Conservation (phyloP, 257 asterid species). For the Henckelia pumila region DNA sequence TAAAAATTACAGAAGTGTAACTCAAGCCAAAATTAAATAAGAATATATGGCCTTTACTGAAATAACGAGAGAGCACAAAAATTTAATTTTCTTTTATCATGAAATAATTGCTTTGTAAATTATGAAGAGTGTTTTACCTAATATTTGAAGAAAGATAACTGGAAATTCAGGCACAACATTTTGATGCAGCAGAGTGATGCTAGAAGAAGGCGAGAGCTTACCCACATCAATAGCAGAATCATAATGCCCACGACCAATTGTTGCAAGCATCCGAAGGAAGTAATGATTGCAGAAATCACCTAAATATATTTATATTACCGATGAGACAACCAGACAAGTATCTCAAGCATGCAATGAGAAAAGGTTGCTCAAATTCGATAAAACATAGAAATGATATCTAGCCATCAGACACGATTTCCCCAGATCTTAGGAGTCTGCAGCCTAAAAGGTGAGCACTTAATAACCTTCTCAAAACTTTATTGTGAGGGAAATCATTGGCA, state of each 20-base stretch:
- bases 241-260: slow-evolving; percentile 64
- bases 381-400: slow-evolving; percentile 14
- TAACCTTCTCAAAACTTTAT: slow-evolving; percentile 17
- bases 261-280: slow-evolving; percentile 86
- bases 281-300: slow-evolving; percentile 89
- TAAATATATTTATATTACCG: slow-evolving; percentile 24
- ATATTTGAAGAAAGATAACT: slow-evolving; percentile 10
- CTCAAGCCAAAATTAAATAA: neutral
- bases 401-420: slow-evolving; percentile 17
- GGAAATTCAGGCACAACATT: slow-evolving; percentile 14
- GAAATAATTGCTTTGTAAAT: slow-evolving; percentile 10
- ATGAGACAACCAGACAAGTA: slow-evolving; percentile 13
- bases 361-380: slow-evolving; percentile 5
- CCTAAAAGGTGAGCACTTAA: slow-evolving; percentile 9
- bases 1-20: neutral
- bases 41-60: neutral
- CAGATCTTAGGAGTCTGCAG: slow-evolving; percentile 17
- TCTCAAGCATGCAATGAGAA: slow-evolving; percentile 19
- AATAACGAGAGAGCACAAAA: neutral
- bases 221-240: slow-evolving; percentile 57
- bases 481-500: neutral
- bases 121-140: slow-evolving; percentile 4
- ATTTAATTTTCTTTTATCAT: neutral
- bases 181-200: slow-evolving; percentile 8
- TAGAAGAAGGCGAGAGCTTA: slow-evolving; percentile 24